phyloP scores from a whole-genome alignment of 2,329 filamentous ascomycete genomes.

The Fusarium mexicanum region DNA sequence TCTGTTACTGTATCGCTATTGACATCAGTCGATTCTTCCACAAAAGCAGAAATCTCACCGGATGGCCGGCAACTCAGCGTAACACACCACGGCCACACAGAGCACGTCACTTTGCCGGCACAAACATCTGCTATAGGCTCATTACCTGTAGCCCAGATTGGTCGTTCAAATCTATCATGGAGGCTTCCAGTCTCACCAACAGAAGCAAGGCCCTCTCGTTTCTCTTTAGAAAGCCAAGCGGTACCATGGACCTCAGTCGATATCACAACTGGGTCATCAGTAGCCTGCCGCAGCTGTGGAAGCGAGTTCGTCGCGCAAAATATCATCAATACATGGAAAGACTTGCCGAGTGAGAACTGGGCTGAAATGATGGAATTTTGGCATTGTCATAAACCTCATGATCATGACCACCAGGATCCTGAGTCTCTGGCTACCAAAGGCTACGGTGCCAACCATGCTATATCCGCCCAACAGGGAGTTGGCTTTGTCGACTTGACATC shows the following conservation, averaged over 20 bases:
- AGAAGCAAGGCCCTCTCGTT: slow-evolving; percentile 39
- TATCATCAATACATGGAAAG: slow-evolving; percentile 76
- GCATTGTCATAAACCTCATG: slow-evolving; percentile 95
- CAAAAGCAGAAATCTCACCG: slow-evolving; percentile 54
- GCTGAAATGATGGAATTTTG: slow-evolving; percentile 99
- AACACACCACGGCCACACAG: slow-evolving; percentile 54
- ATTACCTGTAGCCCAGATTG: slow-evolving; percentile 51
- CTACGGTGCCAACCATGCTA: slow-evolving; percentile 83
- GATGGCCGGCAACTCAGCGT: slow-evolving; percentile 59
- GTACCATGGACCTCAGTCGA: slow-evolving; percentile 67
- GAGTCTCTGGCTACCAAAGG: slow-evolving; percentile 71
- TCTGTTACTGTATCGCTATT: slow-evolving; percentile 65
- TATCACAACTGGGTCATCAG: slow-evolving; percentile 51
- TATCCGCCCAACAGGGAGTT: slow-evolving; percentile 71
- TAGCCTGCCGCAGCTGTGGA: slow-evolving; percentile 57
- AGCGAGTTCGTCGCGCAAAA: slow-evolving; percentile 51
- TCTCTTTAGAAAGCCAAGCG: slow-evolving; percentile 50
- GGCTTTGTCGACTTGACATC: slow-evolving; percentile 85
- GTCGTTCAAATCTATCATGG: slow-evolving; percentile 58
- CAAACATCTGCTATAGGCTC: slow-evolving; percentile 47
- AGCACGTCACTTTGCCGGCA: slow-evolving; percentile 55
- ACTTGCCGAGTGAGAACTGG: slow-evolving; percentile 96
- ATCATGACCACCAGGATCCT: slow-evolving; percentile 58
- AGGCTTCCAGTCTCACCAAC: slow-evolving; percentile 57
- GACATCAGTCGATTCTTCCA: slow-evolving; percentile 54